Evolutionary conservation across 345 rosid species (phyloP).

Genomic region (Barbarea vulgaris): DNA sequence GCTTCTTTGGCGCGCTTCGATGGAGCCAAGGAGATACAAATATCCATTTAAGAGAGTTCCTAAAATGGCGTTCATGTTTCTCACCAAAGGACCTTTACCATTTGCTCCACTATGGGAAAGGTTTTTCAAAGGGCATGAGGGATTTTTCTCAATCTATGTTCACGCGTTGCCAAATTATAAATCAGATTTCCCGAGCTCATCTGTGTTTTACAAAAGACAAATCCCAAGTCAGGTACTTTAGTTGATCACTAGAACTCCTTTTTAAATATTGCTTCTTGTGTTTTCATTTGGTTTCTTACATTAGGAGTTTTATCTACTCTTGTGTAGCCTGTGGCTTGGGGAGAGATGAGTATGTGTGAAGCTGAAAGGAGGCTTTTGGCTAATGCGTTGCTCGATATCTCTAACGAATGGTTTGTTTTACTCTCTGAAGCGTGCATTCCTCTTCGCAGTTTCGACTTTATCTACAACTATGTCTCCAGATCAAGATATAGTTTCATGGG

Average conservation of each 20-base stretch:
- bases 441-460: conserved; percentile 58
- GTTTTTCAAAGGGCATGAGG: conserved; percentile 74
- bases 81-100: conserved; percentile 85
- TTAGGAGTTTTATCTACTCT: not conserved
- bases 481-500: conserved; percentile 79
- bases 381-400: conserved; percentile 80
- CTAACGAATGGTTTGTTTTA: conserved; percentile 87
- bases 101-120: conserved; percentile 88
- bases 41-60: conserved; percentile 77
- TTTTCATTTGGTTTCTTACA: not conserved
- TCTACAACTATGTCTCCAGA: conserved; percentile 60
- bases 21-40: conserved; percentile 49
- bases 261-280: not conserved
- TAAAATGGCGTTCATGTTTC: conserved; percentile 94
- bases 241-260: not conserved
- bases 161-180: conserved; percentile 62
- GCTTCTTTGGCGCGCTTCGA: conserved; percentile 83
- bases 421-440: conserved; percentile 91
- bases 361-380: conserved; percentile 92
- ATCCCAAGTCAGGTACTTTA: conserved; percentile 83
- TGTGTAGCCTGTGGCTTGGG: conserved; percentile 77
- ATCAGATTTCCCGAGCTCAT: conserved; percentile 52
- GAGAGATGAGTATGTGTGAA: conserved; percentile 90
- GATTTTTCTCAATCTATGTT: conserved; percentile 61
- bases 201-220: conserved; percentile 69